Base-by-base conservation (phyloP, 768 basidiomycete species). In the Imleria badia region DNA sequence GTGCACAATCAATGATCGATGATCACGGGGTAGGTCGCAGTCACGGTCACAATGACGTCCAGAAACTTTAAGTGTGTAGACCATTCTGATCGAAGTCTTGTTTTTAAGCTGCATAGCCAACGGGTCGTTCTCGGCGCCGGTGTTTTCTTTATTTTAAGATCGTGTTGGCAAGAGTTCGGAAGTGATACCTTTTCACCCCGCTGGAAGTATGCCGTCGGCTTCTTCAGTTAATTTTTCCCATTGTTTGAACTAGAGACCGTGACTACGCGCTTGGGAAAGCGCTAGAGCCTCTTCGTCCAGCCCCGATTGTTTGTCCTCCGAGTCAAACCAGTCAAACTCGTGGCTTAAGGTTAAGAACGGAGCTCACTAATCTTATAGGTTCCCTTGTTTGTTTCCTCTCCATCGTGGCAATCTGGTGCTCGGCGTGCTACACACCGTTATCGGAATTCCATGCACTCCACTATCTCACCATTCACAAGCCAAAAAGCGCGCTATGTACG, bases 381-480 rank as follows among this genome's bases (percentile, higher is more conserved):
- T 38, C 13, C 30, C 26, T 57, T 46, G 22, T 48, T 38, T 39
- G 0, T 23, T 22, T 23, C 2, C 6, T 20, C 45, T 45, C 46
- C 61, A 44, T 63, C 46, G 48, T 44, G 51, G 51, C 29, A 30
- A 35, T 23, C 17, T 55, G 38, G 48, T 35, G 35, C 51, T 49
- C 15, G 46, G 58, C 15, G 12, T 29, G 33, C 20, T 54, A n/a
- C 22, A 10, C 30, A 40, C 44, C 36, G 26, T 15, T 22, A 14
- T 43, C 38, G 17, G 31, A 31, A 45, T 35, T 40, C 46, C 20
- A 12, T 29, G 34, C 15, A 6, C 38, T 40, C 38, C 56, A 51
- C 33, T 9, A 45, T 19, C 26, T 40, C 47, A 30, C 36, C 19
- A 53, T 45, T 20, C 19, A 20, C 41, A 14, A 38, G 29, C 34